Evolutionary conservation across 768 basidiomycete species (phyloP).

Genomic region (Collybia sordida): DNA sequence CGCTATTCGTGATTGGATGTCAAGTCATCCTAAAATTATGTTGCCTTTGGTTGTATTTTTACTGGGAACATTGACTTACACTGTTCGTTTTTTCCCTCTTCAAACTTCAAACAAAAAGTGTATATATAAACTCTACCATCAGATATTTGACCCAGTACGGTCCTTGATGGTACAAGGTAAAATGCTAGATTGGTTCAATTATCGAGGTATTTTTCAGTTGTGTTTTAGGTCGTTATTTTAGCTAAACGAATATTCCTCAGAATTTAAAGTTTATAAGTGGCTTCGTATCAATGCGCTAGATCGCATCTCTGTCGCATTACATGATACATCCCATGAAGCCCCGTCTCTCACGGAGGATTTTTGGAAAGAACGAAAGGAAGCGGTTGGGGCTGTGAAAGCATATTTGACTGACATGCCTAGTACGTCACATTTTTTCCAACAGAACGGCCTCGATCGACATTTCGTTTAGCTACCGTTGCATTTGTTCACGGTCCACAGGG

Average conservation of each 20-base stretch:
- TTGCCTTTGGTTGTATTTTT: slow-evolving; percentile 82
- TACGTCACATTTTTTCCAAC: slow-evolving; percentile 28
- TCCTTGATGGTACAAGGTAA: slow-evolving; percentile 81
- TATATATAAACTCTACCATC: not conserved
- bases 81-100: slow-evolving; percentile 44
- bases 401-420: slow-evolving; percentile 82
- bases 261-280: slow-evolving; percentile 78
- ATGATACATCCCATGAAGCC: slow-evolving; percentile 25
- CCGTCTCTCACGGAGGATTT: slow-evolving; percentile 37
- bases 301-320: slow-evolving; percentile 26
- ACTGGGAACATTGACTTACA: slow-evolving; percentile 87
- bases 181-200: slow-evolving; percentile 83
- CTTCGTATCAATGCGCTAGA: slow-evolving; percentile 61
- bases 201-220: slow-evolving; percentile 48
- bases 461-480: slow-evolving; percentile 58
- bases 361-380: slow-evolving; percentile 87
- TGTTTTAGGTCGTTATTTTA: not conserved
- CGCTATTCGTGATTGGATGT: slow-evolving; percentile 74
- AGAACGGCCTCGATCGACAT: not conserved
- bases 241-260: slow-evolving; percentile 31
- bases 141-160: slow-evolving; percentile 94
- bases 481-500: slow-evolving; percentile 85
- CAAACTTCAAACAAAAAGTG: not conserved
- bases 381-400: slow-evolving; percentile 59
- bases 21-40: slow-evolving; percentile 83